These are phyloP conservation scores for Quercus tomentella DNA, from an alignment of 331 rosid species.

Conservation along the genomic window DNA sequence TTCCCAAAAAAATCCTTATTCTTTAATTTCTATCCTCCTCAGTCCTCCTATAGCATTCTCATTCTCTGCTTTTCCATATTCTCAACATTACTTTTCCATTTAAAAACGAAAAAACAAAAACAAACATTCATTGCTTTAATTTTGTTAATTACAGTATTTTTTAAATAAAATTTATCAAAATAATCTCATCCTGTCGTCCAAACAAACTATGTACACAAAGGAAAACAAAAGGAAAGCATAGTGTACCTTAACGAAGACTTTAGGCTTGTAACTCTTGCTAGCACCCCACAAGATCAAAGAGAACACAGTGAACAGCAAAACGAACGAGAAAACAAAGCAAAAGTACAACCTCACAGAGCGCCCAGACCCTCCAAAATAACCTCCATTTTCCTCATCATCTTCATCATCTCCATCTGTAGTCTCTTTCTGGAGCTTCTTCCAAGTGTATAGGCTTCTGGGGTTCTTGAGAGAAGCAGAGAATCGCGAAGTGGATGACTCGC, in stretches of 20 bases:
- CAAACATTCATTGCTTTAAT: too few relatives aligned
- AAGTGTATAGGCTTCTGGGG: slow-evolving; percentile 36
- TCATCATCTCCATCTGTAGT: slow-evolving; percentile 11
- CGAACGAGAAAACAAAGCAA: slow-evolving; percentile 48
- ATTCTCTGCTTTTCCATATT: too few relatives aligned
- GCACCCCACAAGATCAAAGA: slow-evolving; percentile 87
- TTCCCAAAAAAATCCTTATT: too few relatives aligned
- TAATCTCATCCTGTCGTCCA: too few relatives aligned
- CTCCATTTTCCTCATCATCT: slow-evolving; percentile 1
- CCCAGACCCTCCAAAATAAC: not conserved
- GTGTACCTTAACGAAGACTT: slow-evolving; percentile 49
- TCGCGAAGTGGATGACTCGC: slow-evolving; percentile 91
- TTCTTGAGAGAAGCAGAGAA: slow-evolving; percentile 82
- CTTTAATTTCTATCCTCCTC: too few relatives aligned
- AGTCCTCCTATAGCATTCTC: too few relatives aligned
- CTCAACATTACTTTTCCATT: too few relatives aligned
- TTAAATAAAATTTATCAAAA: too few relatives aligned
- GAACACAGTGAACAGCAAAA: slow-evolving; percentile 50
- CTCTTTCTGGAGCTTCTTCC: slow-evolving; percentile 49
- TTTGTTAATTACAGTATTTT: too few relatives aligned
- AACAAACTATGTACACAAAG: too few relatives aligned
- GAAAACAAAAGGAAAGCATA: not conserved
- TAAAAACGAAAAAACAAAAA: too few relatives aligned
- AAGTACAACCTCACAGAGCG: slow-evolving; percentile 47
- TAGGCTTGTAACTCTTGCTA: slow-evolving; percentile 65